These are phyloP conservation scores for Boletus insuetus DNA, from an alignment of 768 basidiomycete species.

Conservation along the genomic window DNA sequence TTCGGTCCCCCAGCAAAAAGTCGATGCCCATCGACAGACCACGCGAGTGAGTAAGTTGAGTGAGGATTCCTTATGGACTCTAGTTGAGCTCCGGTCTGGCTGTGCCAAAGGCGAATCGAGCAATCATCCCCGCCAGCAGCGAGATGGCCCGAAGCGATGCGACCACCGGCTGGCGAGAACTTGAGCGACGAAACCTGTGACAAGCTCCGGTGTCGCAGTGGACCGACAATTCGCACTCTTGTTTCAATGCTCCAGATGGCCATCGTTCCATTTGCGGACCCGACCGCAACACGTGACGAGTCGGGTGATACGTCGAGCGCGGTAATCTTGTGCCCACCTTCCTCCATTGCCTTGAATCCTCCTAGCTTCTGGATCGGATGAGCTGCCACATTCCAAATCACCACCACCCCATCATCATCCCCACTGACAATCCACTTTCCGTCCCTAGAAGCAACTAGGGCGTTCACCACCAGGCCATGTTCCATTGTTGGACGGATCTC, in stretches of 20 bases:
- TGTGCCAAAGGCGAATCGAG: no score
- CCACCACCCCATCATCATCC: constrained; percentile 1
- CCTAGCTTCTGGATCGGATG: background rate
- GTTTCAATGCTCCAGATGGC: constrained; percentile 1
- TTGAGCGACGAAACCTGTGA: background rate
- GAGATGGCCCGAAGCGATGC: no score
- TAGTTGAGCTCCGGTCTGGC: no score
- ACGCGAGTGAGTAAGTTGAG: no score
- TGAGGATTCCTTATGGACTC: no score
- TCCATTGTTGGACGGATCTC: no score
- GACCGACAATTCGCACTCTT: background rate
- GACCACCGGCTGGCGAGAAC: no score
- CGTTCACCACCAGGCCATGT: background rate
- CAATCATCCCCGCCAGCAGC: no score
- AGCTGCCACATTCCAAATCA: background rate
- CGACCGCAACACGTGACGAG: background rate
- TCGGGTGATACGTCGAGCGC: constrained; percentile 9
- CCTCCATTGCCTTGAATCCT: background rate
- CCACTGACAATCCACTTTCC: constrained; percentile 12
- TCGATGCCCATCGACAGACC: no score
- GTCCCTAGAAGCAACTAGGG: constrained; percentile 3
- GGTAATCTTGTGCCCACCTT: background rate
- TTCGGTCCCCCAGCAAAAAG: no score
- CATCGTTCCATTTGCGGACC: constrained; percentile 3
- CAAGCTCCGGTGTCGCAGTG: background rate